Percentiles rank a stretch among this genome's conserved stretches.
Evolutionary conservation across 257 asterid species (phyloP).

Genomic region (Lavandula angustifolia): DNA sequence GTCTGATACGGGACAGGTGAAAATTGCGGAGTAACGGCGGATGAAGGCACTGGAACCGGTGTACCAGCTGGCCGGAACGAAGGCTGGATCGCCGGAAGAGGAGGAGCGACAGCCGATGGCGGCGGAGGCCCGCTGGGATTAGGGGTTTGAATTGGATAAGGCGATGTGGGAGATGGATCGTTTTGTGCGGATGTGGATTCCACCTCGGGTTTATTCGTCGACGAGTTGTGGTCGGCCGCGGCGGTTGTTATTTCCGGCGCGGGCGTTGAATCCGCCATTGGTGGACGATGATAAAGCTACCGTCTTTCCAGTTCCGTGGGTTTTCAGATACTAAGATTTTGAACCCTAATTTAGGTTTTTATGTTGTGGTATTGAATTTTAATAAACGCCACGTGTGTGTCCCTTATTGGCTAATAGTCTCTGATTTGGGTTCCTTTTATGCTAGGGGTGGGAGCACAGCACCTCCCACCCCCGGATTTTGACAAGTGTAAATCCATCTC

Average conservation of each 20-base stretch:
- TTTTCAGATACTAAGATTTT: slow-evolving; percentile 24
- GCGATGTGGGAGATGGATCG: slow-evolving; percentile 39
- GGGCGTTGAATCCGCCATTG: slow-evolving; percentile 72
- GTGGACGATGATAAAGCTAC: slow-evolving; percentile 29
- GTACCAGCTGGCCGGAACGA: slow-evolving; percentile 63
- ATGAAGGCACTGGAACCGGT: slow-evolving; percentile 38
- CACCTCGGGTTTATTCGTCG: slow-evolving; percentile 35
- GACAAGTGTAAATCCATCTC: too few relatives aligned
- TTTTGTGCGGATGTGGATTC: slow-evolving; percentile 34
- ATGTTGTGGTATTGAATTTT: slow-evolving; percentile 19
- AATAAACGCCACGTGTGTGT: neutral
- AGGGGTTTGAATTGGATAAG: slow-evolving; percentile 43
- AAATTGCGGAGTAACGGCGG: slow-evolving; percentile 54
- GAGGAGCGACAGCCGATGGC: slow-evolving; percentile 43
- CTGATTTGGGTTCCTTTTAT: too few relatives aligned
- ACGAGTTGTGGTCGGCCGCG: slow-evolving; percentile 34
- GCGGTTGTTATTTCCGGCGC: slow-evolving; percentile 48
- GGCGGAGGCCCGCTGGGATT: slow-evolving; percentile 51
- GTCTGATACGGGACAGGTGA: slow-evolving; percentile 51
- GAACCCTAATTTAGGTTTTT: slow-evolving; percentile 30
- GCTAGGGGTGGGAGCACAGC: too few relatives aligned
- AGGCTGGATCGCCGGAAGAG: slow-evolving; percentile 66
- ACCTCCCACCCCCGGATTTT: too few relatives aligned
- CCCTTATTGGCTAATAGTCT: neutral
- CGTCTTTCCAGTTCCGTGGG: slow-evolving; percentile 28